A percentile compares a stretch with the other conserved stretches of the same genome.
These are phyloP conservation scores for Phellopilus nigrolimitatus DNA, from an alignment of 1,284 basidiomycete genomes.

Conservation along the genomic window DNA sequence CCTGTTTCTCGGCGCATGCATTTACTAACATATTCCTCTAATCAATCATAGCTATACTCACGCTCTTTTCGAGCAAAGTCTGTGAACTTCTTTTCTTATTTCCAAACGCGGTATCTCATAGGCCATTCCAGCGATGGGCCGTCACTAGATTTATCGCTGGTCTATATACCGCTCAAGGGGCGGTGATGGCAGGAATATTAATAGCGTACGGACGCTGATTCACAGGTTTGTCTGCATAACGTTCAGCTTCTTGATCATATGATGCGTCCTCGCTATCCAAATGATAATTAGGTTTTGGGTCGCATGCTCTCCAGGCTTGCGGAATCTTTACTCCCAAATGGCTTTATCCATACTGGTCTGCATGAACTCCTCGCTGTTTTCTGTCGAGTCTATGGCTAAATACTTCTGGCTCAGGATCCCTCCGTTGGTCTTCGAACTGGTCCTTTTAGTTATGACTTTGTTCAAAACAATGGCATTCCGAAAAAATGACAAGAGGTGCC, in stretches of 20 bases:
- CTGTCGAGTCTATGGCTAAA: too few relatives aligned
- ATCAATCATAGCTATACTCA: slow-evolving; percentile 1
- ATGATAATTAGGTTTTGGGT: neutral
- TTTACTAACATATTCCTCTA: neutral
- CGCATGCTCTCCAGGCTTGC: neutral
- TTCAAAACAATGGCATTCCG: neutral
- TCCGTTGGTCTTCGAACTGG: neutral
- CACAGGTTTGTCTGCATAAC: neutral
- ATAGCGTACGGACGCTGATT: neutral
- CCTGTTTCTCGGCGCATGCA: neutral
- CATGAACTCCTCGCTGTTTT: neutral
- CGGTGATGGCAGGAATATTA: neutral
- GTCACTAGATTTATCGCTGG: neutral
- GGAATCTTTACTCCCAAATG: slow-evolving; percentile 1
- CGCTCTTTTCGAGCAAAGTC: slow-evolving; percentile 7
- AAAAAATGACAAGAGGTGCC: neutral
- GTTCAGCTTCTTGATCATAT: too few relatives aligned
- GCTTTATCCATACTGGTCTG: neutral
- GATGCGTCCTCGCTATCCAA: neutral
- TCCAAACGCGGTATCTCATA: neutral
- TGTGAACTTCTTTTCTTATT: neutral
- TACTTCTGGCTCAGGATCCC: too few relatives aligned
- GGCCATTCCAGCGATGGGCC: neutral
- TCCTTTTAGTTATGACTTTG: slow-evolving; percentile 1
- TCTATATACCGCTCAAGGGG: neutral